Conservation (phyloP, 345 rosid species). For the Pseudoturritis turrita region DNA sequence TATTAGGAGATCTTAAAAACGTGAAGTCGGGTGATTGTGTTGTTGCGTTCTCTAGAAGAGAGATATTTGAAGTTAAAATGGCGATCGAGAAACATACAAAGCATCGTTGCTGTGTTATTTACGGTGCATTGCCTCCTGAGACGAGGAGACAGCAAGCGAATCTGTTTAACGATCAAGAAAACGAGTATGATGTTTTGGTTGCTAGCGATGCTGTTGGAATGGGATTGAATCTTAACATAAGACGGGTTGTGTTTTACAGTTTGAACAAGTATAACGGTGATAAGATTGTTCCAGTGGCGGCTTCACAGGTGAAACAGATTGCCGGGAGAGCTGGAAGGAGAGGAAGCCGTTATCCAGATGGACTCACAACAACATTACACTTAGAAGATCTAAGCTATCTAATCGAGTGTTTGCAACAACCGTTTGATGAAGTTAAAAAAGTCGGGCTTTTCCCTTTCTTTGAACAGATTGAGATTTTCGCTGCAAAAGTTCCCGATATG, state of each 20-base stretch:
- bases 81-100: slow-evolving; percentile 79
- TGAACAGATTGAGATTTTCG: slow-evolving; percentile 91
- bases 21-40: slow-evolving; percentile 84
- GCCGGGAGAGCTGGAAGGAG: slow-evolving; percentile 98
- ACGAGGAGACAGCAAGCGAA: slow-evolving; percentile 92
- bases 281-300: slow-evolving; percentile 71
- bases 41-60: slow-evolving; percentile 92
- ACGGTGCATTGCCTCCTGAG: slow-evolving; percentile 94
- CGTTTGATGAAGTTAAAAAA: slow-evolving; percentile 75
- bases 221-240: slow-evolving; percentile 93
- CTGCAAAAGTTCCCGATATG: slow-evolving; percentile 55
- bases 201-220: slow-evolving; percentile 98
- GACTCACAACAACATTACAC: slow-evolving; percentile 76
- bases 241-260: slow-evolving; percentile 76
- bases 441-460: slow-evolving; percentile 88
- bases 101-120: slow-evolving; percentile 92
- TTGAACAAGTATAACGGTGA: slow-evolving; percentile 84
- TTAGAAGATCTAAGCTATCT: slow-evolving; percentile 69
- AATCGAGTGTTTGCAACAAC: slow-evolving; percentile 78
- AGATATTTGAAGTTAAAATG: slow-evolving; percentile 87
- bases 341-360: slow-evolving; percentile 86
- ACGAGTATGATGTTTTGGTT: slow-evolving; percentile 87
- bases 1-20: slow-evolving; percentile 70
- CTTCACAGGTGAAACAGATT: slow-evolving; percentile 92
- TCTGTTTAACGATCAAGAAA: slow-evolving; percentile 82